Evolutionary conservation across 2,329 filamentous ascomycete genomes (phyloP).

Genomic region (Ilyonectria mors-panacis): DNA sequence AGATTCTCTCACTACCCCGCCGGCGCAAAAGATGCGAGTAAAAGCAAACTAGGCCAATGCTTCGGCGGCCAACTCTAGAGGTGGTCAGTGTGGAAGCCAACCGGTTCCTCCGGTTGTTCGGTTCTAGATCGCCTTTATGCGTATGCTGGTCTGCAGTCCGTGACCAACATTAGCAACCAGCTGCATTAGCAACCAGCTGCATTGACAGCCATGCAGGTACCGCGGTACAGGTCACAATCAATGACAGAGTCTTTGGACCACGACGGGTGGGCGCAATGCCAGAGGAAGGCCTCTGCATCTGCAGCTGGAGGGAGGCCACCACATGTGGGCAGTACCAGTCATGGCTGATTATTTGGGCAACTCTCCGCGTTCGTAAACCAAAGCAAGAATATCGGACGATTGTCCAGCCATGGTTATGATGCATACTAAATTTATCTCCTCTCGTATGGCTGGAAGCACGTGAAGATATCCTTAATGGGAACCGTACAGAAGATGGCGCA

Average conservation of each 20-base stretch:
- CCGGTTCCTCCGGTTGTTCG: neutral
- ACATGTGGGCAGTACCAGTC: neutral
- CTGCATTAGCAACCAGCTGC: slow-evolving; percentile 12
- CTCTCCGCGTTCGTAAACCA: neutral
- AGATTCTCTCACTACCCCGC: neutral
- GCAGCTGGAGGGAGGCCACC: neutral
- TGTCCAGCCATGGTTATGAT: too few species aligned
- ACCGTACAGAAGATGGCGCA: too few species aligned
- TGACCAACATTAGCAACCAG: neutral
- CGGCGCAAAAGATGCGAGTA: neutral
- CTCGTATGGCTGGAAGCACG: too few species aligned
- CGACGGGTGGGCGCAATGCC: neutral
- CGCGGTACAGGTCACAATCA: neutral
- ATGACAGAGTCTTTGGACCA: neutral
- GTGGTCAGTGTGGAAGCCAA: neutral
- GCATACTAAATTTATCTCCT: too few species aligned
- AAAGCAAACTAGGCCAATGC: neutral
- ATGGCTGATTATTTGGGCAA: too few species aligned
- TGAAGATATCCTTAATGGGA: too few species aligned
- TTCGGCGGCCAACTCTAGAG: neutral
- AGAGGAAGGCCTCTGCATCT: slow-evolving; percentile 4
- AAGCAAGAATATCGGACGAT: too few species aligned
- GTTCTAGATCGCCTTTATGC: neutral
- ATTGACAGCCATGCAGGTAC: slow-evolving; percentile 2
- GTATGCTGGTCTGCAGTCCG: slow-evolving; percentile 5